Evolutionary conservation across 441 rosid species (phyloP), one percentile per base, ranked within the genome.

Genomic region (Erysimum pusillum): DNA sequence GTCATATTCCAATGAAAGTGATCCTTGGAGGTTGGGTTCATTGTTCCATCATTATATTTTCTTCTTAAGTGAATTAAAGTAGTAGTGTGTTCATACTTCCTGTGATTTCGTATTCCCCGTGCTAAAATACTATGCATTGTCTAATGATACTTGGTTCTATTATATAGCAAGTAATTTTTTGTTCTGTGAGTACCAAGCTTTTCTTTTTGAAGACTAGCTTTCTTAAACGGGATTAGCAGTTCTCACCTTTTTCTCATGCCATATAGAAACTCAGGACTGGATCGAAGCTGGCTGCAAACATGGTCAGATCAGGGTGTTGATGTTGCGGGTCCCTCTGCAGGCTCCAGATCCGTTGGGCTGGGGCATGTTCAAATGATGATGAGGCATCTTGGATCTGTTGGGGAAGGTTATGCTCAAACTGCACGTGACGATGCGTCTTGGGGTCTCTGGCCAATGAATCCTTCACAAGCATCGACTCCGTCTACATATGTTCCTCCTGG

Each of bases 321-420:
- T 81, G 92, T 89, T 38, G 94, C 90, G 18, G 95, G 97, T 76
- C 90, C 98, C 74, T 91, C 99, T 39, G 85, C 84, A 12, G 85
- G 85, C 13, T 81, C 74, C 67, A 84, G 97, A 84, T 76, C 98
- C 4, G 97, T 77, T 79, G 97, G 97, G 49, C 69, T 96, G 75
- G 89, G 90, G 56, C 83, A 92, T 74, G 96, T 93, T 80, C 96
- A 96, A 85, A 86, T 90, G 98, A 87, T 96, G 97, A 88, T 93
- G 99, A 91, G 98, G 83, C 97, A 93, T 79, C 93, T 96, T 63
- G 97, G 97, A 73, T 89, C 97, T 65, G 92, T 93, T 38, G 96
- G 96, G 53, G 98, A 91, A 80, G 85, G 91, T 58, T 91, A 92
- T 79, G 90, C 93, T n/a, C 97, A 87, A 65, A 86, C 87, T 79